Percentiles rank a stretch among this genome's conserved stretches.
phyloP scores from a whole-genome alignment of 352 stramenopile genomes.

The Phytophthora pseudosyringae region DNA sequence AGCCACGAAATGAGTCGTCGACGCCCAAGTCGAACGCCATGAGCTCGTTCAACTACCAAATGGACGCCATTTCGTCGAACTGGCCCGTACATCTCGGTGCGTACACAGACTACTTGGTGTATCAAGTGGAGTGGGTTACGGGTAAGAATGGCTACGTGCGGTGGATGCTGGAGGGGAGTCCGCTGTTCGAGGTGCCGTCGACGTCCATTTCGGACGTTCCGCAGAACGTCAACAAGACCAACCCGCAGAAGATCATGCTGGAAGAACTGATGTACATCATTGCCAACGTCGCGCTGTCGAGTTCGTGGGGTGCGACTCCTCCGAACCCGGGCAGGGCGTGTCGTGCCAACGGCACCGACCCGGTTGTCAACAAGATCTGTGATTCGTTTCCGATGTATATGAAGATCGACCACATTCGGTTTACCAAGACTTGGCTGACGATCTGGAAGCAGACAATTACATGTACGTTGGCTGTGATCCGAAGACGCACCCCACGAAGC shows the following conservation, averaged over 20 bases:
- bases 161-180: constrained; percentile 71
- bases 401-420: constrained; percentile 57
- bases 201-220: constrained; percentile 43
- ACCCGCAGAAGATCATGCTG: constrained; percentile 80
- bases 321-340: constrained; percentile 28
- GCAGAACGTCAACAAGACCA: constrained; percentile 47
- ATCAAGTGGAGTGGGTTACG: constrained; percentile 40
- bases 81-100: constrained; percentile 70
- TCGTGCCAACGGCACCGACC: constrained; percentile 36
- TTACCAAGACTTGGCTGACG: constrained; percentile 72
- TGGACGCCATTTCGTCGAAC: constrained; percentile 61
- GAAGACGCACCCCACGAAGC: constrained; percentile 51
- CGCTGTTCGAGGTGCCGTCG: constrained; percentile 85
- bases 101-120: constrained; percentile 67
- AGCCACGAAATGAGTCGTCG: constrained; percentile 46
- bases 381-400: constrained; percentile 59
- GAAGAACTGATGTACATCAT: constrained; percentile 94
- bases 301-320: constrained; percentile 54
- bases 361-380: constrained; percentile 55
- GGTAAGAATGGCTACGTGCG: constrained; percentile 47
- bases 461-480: constrained; percentile 66
- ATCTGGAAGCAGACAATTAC: constrained; percentile 45
- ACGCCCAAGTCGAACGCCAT: constrained; percentile 52
- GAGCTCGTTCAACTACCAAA: constrained; percentile 36
- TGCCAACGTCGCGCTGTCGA: constrained; percentile 94